Evolutionary conservation across 108 stramenopile genomes (phyloP).

Genomic region (Fragilaria crotonensis): DNA sequence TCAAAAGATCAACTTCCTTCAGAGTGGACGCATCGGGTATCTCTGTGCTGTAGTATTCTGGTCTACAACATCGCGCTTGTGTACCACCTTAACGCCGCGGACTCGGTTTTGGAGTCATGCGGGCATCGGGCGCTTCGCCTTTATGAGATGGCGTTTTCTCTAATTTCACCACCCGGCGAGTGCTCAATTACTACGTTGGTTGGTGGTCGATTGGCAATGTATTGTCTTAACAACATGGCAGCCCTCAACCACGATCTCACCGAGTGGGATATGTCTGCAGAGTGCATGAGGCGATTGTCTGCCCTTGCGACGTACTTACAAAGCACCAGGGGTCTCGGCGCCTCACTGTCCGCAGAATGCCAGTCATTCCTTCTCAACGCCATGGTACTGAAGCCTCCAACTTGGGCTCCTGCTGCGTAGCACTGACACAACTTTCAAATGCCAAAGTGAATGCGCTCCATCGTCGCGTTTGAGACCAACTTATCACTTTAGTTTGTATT

Average conservation of each 20-base stretch:
- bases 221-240: background rate
- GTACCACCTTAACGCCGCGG: background rate
- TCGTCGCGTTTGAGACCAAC: too few relatives aligned
- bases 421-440: too few relatives aligned
- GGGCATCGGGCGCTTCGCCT: background rate
- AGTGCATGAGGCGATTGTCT: background rate
- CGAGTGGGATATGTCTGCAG: background rate
- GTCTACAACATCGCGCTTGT: background rate
- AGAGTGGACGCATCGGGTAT: background rate
- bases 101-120: background rate
- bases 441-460: too few relatives aligned
- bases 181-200: background rate
- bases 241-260: background rate
- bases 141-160: background rate
- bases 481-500: too few relatives aligned
- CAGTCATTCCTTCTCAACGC: background rate
- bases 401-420: background rate
- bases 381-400: background rate
- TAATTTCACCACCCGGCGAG: background rate
- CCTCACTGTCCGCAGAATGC: background rate
- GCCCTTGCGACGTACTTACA: background rate
- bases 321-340: background rate
- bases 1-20: background rate
- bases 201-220: background rate
- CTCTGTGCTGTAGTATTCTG: background rate